Evolutionary conservation across 768 basidiomycete species (phyloP).

Genomic region (Rhodotorula paludigena): DNA sequence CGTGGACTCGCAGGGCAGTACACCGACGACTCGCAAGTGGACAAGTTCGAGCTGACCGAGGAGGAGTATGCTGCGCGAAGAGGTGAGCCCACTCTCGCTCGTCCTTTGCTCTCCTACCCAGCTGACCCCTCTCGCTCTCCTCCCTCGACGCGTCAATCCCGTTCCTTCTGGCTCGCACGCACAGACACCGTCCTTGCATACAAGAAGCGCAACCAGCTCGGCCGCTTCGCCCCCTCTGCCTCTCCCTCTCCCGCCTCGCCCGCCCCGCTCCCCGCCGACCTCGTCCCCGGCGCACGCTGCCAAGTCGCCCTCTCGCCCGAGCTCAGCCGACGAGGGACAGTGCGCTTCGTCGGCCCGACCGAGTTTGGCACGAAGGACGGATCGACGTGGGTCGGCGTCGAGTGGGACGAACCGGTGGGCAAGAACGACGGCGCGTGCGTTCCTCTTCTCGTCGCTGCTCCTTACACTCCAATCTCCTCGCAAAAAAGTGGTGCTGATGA

Average conservation of each 20-base stretch:
- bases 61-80: slow-evolving; percentile 73
- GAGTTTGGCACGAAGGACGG: slow-evolving; percentile 63
- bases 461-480: background rate
- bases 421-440: slow-evolving; percentile 93
- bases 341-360: slow-evolving; percentile 78
- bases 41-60: slow-evolving; percentile 83
- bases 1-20: slow-evolving; percentile 66
- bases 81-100: slow-evolving; percentile 54
- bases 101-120: background rate
- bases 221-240: slow-evolving; percentile 63
- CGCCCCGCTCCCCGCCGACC: slow-evolving; percentile 4
- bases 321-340: slow-evolving; percentile 73
- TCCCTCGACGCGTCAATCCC: background rate
- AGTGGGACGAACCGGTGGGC: slow-evolving; percentile 91
- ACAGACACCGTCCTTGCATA: slow-evolving; percentile 86
- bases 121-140: background rate
- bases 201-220: slow-evolving; percentile 78
- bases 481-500: background rate
- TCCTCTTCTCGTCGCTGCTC: background rate
- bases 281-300: slow-evolving; percentile 64
- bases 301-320: slow-evolving; percentile 63
- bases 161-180: too few relatives aligned
- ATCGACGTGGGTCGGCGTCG: slow-evolving; percentile 76
- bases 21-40: slow-evolving; percentile 74
- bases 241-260: slow-evolving; percentile 41